Evolutionary conservation across 345 rosid species (phyloP), one percentile per base, ranked within the genome.

Genomic region (Camelina neglecta): DNA sequence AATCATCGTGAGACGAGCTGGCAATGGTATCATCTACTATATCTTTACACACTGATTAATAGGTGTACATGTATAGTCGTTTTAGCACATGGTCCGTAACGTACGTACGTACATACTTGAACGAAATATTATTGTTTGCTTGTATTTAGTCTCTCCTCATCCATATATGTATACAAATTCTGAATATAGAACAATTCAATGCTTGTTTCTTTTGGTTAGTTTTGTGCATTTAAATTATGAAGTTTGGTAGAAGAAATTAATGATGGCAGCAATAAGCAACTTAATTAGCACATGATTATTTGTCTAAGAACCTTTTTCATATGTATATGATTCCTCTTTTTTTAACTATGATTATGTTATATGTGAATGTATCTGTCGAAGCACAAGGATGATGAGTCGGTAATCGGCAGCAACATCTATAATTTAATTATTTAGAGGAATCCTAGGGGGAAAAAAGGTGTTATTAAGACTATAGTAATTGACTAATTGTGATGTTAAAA

Each of bases 1-100:
- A 24, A 60, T 62, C 10, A 69, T 75, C 75, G 80, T 77, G 61
- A 69, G 8, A 60, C 44, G 8, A 62, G 75, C 80, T 76, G 80
- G 71, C 71, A 29, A 29, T 29, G 31, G 31, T 29, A 76, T 69
- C 7, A 50, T 8, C 42, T 21, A 55, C 18, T 60, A 36, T 7
- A 11, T 48, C 23, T 21, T 23, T 23, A 36, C n/a, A 11, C 16
- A 55, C 29, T 11, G 33, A 58, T 35, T 39, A 56, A 29, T 29
- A 26, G 29, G 29, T 29, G 31, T 35, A 39, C 38, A 16, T 53
- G 39, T 24, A 51, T 31, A 2, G 11, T 16, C 4, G 31, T 29
- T 29, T 61, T 61, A 74, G 4, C 62, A 67, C 68, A 60, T 67
- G 67, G 67, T 16, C 45, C 73, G 23, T 58, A 59, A 59, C 63